A percentile compares a stretch with the other conserved stretches of the same genome.
phyloP scores from a whole-genome alignment of 1,139 yeast species.

The Scheffersomyces titani region DNA sequence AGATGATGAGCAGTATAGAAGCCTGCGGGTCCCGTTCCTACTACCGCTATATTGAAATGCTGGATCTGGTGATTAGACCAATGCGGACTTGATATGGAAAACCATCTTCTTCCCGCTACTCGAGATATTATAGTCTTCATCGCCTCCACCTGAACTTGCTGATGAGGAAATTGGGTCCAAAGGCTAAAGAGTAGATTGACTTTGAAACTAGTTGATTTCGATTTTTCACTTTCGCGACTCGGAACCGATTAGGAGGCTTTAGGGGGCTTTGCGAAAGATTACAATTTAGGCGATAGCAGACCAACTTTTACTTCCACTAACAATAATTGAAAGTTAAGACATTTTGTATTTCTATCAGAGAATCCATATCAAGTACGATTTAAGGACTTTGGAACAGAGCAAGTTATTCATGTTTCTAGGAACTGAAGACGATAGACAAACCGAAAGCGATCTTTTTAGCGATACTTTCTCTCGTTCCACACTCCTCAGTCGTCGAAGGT shows the following conservation, averaged over 20 bases:
- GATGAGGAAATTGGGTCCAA: background rate
- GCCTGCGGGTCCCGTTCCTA: conserved; percentile 98
- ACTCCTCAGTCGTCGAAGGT: too few relatives aligned
- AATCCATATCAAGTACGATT: too few relatives aligned
- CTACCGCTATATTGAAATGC: conserved; percentile 53
- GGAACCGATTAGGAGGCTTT: background rate
- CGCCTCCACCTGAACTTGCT: background rate
- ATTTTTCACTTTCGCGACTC: background rate
- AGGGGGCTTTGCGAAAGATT: background rate
- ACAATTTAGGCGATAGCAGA: background rate
- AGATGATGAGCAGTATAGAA: conserved; percentile 85
- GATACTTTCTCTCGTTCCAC: too few relatives aligned
- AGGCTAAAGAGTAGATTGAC: background rate
- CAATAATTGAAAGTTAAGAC: background rate
- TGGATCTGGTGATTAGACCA: background rate
- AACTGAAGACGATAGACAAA: too few relatives aligned
- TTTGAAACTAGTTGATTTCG: background rate
- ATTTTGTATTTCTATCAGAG: too few relatives aligned
- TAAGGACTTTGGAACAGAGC: too few relatives aligned
- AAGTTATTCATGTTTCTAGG: too few relatives aligned
- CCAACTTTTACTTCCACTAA: background rate
- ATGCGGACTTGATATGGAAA: background rate
- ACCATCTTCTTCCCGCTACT: background rate
- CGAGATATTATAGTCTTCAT: background rate
- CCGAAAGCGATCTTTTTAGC: too few relatives aligned